Base-by-base conservation (phyloP, 225 moss, liverwort and hornwort species). In the Physcomitrium patens region DNA sequence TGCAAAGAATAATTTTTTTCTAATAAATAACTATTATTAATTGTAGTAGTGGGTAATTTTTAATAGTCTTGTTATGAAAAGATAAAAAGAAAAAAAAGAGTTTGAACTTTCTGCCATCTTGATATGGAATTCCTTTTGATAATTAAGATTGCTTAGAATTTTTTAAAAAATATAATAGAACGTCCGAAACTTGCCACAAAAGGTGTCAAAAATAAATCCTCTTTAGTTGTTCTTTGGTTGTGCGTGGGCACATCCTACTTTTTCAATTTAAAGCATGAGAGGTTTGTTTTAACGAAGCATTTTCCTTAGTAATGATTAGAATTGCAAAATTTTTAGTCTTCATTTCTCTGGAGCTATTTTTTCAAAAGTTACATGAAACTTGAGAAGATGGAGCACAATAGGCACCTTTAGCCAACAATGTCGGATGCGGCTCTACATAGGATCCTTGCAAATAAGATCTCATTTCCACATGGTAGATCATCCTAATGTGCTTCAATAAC, bases 401-500 rank as follows among this genome's bases (percentile, higher is more conserved):
- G 23, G 5, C 59, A 22, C 59, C 59, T 59, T 59, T 22, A 59
- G 59, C 59, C 59, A 59, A 59, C 59, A 59, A 59, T 27, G 12
- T 22, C 7, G 59, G 59, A 27, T 59, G 20, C 15, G 59, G 59
- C 26, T 59, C 11, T 59, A 59, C 59, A 22, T 59, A 59, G 26
- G 26, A 59, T 59, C 24, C n/a, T 27, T 3, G 59, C 59, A 59
- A 59, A 20, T 59, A 59, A 59, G 59, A 27, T 59, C 59, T n/a
- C n/a, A n/a, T n/a, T n/a, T 59, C 65, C 65, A 66, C 65, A 66
- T 66, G n/a, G n/a, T n/a, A n/a, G n/a, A 13, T 66, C 45, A 48
- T 66, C 65, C 65, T 65, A 44, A 65, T 65, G 6, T 66, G 47
- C 65, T 66, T 66, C 65, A 66, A 66, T 46, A 66, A 66, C 47